Percentiles rank a stretch among this genome's conserved stretches.
These are phyloP conservation scores for Cystobasidium tubakii DNA, from an alignment of 768 basidiomycete genomes.

Conservation along the genomic window DNA sequence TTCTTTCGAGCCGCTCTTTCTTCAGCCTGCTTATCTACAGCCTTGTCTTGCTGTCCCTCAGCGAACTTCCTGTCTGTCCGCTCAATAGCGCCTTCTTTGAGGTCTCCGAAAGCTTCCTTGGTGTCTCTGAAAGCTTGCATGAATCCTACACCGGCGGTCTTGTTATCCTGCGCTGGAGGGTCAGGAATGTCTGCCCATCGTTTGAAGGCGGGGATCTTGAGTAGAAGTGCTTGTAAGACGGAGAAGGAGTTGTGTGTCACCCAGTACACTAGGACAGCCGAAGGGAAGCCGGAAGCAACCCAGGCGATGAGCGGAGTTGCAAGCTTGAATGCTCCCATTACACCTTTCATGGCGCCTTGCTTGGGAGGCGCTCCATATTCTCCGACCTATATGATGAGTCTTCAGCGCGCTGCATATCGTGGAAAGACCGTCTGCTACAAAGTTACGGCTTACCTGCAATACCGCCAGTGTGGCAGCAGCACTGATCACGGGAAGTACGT, in stretches of 20 bases:
- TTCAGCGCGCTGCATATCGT: neutral
- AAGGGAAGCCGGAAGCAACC: neutral
- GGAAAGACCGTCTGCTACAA: neutral
- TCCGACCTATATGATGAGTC: constrained; percentile 51
- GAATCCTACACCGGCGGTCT: neutral
- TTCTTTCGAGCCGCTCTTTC: constrained; percentile 11
- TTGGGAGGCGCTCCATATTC: constrained; percentile 16
- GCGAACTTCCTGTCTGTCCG: constrained; percentile 2
- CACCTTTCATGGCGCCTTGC: constrained; percentile 16
- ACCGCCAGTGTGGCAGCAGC: constrained; percentile 64
- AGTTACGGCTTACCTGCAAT: constrained; percentile 56
- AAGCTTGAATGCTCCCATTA: constrained; percentile 24
- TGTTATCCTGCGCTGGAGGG: neutral
- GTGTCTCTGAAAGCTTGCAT: constrained; percentile 25
- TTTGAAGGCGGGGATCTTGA: constrained; percentile 55
- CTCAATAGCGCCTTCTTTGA: neutral
- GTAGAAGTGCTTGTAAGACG: constrained; percentile 55
- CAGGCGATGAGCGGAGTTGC: constrained; percentile 13
- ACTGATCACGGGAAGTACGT: constrained; percentile 61
- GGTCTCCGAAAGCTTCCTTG: constrained; percentile 30
- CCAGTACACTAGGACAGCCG: constrained; percentile 61
- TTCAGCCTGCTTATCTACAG: neutral
- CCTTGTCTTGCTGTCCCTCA: neutral
- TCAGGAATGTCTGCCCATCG: constrained; percentile 45
- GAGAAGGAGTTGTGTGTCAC: constrained; percentile 56